A percentile compares a stretch with the other conserved stretches of the same genome.
Conservation (phyloP, 176 grass and related monocot species). For the Thinopyrum elongatum region DNA sequence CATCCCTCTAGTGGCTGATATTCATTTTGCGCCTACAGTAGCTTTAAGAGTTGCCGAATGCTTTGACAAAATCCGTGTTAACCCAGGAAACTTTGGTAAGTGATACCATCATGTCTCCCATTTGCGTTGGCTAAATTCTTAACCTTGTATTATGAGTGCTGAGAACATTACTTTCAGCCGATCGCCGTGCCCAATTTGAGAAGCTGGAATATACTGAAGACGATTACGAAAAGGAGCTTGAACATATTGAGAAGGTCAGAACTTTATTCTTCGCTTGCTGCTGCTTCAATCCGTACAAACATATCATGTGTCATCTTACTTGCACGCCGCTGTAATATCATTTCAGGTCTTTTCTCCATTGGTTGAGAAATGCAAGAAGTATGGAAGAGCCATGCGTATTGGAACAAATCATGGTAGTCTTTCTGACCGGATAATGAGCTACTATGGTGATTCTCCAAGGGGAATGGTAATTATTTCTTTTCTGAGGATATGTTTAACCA, state of each 20-base stretch:
- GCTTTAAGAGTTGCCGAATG: constrained; percentile 95
- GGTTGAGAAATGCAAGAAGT: constrained; percentile 98
- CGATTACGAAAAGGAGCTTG: constrained; percentile 89
- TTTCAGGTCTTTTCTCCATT: constrained; percentile 94
- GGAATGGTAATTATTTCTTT: constrained; percentile 82
- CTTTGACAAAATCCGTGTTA: constrained; percentile 99
- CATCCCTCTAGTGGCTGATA: constrained; percentile 98
- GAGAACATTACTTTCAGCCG: constrained; percentile 63
- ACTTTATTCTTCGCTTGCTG: neutral
- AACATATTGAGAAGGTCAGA: constrained; percentile 91
- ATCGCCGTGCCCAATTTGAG: constrained; percentile 97
- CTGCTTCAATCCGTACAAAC: neutral
- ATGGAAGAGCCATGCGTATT: constrained; percentile 94
- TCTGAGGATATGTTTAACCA: constrained; percentile 5
- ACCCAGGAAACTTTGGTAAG: constrained; percentile 97
- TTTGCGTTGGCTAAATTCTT: constrained; percentile 18
- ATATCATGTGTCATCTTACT: constrained; percentile 22
- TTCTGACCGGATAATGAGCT: constrained; percentile 99
- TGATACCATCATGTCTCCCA: constrained; percentile 11
- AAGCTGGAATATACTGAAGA: constrained; percentile 84
- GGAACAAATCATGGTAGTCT: constrained; percentile 97
- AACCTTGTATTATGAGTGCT: neutral
- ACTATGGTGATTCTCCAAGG: constrained; percentile 97
- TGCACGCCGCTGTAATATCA: neutral
- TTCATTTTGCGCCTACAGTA: constrained; percentile 95